Percentiles rank a stretch among this genome's conserved stretches.
phyloP scores from a whole-genome alignment of 1,284 basidiomycete species.

The Golubevia pallescens region DNA sequence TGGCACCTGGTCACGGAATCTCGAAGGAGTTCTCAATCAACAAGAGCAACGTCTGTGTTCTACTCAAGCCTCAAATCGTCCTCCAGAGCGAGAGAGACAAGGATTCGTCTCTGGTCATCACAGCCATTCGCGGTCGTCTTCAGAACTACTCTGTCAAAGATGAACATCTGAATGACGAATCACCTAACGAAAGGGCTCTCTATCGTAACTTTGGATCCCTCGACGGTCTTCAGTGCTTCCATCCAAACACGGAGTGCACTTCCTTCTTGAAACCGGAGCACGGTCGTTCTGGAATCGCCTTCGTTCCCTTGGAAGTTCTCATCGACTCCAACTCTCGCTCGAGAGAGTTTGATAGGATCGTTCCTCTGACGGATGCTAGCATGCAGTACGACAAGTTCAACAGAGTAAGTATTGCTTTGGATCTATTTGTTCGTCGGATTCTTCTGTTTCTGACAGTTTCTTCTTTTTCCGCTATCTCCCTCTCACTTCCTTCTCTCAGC shows the following conservation, averaged over 20 bases:
- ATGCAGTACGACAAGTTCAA: constrained; percentile 96
- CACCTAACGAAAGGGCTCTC: constrained; percentile 84
- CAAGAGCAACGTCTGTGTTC: constrained; percentile 78
- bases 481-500: constrained; percentile 1
- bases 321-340: constrained; percentile 28
- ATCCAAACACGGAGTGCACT: constrained; percentile 70
- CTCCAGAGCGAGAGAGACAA: constrained; percentile 73
- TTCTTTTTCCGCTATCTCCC: constrained; percentile 6
- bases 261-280: constrained; percentile 15
- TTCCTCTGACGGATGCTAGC: constrained; percentile 84
- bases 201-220: constrained; percentile 78
- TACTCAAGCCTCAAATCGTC: constrained; percentile 90
- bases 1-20: constrained; percentile 48
- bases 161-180: constrained; percentile 78
- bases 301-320: constrained; percentile 81
- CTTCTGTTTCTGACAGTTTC: too few species aligned
- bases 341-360: constrained; percentile 73
- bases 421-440: too few species aligned
- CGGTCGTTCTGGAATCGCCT: constrained; percentile 64
- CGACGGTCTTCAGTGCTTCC: constrained; percentile 85
- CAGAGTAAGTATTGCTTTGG: constrained; percentile 17
- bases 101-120: constrained; percentile 77
- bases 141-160: constrained; percentile 85
- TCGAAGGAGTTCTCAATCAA: constrained; percentile 66
- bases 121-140: constrained; percentile 81